phyloP scores from a whole-genome alignment of 495 filamentous ascomycete genomes.

The Peziza echinospora region DNA sequence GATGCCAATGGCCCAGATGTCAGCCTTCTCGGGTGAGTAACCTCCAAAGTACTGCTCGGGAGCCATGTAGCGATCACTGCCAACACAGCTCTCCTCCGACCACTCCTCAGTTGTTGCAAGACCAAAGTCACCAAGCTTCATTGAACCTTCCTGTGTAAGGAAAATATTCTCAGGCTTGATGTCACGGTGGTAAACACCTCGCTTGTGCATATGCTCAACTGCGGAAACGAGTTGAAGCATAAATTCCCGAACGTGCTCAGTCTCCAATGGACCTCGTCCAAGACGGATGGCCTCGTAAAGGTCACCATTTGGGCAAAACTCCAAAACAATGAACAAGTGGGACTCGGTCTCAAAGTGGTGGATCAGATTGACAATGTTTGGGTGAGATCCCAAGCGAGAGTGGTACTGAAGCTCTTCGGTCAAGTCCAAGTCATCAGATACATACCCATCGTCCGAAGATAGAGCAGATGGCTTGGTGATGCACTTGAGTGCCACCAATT shows the following conservation, averaged over 20 bases:
- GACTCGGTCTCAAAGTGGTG: constrained; percentile 78
- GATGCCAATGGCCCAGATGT: constrained; percentile 91
- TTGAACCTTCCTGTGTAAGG: constrained; percentile 56
- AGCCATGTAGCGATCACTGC: constrained; percentile 97
- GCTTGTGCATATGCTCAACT: constrained; percentile 72
- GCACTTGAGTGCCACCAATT: constrained; percentile 84
- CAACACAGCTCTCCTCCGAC: constrained; percentile 78
- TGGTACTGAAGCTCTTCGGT: constrained; percentile 80
- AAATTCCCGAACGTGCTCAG: constrained; percentile 86
- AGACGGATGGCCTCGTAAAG: constrained; percentile 90
- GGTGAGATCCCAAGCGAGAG: constrained; percentile 50
- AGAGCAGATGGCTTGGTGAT: constrained; percentile 49
- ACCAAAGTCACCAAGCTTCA: constrained; percentile 96
- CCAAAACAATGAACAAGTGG: constrained; percentile 80
- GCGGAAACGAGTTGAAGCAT: constrained; percentile 88
- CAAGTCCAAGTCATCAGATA: constrained; percentile 38
- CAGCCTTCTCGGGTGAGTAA: constrained; percentile 82
- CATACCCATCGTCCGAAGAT: constrained; percentile 30
- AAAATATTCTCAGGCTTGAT: constrained; percentile 99
- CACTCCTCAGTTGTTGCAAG: constrained; percentile 67
- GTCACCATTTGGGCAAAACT: constrained; percentile 91
- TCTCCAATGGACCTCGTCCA: constrained; percentile 71
- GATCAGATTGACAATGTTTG: constrained; percentile 83
- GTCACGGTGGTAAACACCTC: constrained; percentile 87
- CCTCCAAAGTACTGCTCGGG: constrained; percentile 91